phyloP scores from a whole-genome alignment of 1,284 basidiomycete genomes.

The Ceratorhiza oryzae-sativae region DNA sequence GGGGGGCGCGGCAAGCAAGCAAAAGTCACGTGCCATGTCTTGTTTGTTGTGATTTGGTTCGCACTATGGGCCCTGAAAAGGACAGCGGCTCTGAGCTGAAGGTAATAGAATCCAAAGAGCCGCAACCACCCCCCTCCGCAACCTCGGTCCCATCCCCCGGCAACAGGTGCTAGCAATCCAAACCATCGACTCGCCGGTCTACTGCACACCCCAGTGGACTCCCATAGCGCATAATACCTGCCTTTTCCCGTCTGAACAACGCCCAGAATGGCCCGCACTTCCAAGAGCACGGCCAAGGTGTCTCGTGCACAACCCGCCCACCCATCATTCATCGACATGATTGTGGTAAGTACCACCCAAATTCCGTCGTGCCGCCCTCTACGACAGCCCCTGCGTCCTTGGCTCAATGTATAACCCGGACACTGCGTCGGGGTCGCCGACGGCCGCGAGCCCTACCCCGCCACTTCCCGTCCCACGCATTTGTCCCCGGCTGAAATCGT shows the following conservation, averaged over 20 bases:
- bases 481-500: background rate
- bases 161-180: background rate
- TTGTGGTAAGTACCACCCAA: conserved; percentile 32
- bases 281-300: conserved; percentile 33
- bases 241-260: background rate
- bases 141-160: conserved; percentile 16
- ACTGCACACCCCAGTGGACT: background rate
- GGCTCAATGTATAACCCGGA: background rate
- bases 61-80: conserved; percentile 16
- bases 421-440: conserved; percentile 5
- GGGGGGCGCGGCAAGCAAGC: conserved; percentile 16
- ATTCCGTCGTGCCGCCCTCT: background rate
- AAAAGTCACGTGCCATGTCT: conserved; percentile 26
- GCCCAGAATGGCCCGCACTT: conserved; percentile 38
- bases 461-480: background rate
- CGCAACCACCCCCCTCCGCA: conserved; percentile 33
- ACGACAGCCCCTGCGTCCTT: background rate
- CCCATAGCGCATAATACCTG: conserved; percentile 21
- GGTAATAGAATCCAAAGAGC: conserved; percentile 27
- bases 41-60: conserved; percentile 22
- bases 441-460: background rate
- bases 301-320: conserved; percentile 30
- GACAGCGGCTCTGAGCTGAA: conserved; percentile 17
- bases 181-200: background rate
- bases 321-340: conserved; percentile 43